Evolutionary conservation across 208 protist genomes (phyloP).

Genomic region (Wallacemonas collosoma): DNA sequence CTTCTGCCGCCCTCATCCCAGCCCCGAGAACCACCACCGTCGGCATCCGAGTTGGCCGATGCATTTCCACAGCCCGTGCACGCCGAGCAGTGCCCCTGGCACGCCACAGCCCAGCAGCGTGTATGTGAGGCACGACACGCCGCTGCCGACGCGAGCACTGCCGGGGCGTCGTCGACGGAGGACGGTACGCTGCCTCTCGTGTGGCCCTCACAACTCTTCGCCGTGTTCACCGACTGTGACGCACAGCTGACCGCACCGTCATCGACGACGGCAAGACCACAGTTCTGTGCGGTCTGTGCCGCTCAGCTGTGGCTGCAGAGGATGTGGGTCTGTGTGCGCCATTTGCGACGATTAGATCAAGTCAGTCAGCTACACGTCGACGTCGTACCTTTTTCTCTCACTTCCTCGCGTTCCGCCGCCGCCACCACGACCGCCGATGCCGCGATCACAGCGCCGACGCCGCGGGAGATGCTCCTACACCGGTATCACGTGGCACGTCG

Average conservation of each 20-base stretch:
- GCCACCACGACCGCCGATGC: constrained; percentile 19
- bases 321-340: constrained; percentile 39
- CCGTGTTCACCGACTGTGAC: constrained; percentile 1
- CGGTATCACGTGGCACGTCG: constrained; percentile 36
- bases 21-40: neutral
- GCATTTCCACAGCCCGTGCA: neutral
- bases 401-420: neutral
- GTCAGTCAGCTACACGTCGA: constrained; percentile 20
- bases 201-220: neutral
- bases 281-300: constrained; percentile 49
- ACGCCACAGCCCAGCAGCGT: neutral
- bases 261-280: constrained; percentile 12
- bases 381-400: neutral
- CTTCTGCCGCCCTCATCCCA: neutral
- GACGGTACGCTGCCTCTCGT: neutral
- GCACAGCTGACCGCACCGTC: neutral
- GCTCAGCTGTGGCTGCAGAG: constrained; percentile 44
- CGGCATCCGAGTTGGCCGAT: neutral
- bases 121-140: neutral
- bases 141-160: neutral
- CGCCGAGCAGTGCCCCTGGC: neutral
- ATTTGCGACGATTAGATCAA: constrained; percentile 49
- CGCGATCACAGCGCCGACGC: constrained; percentile 24
- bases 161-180: neutral
- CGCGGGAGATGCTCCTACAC: constrained; percentile 24